Percentiles rank a stretch among this genome's conserved stretches.
Conservation (phyloP, 2,329 filamentous ascomycete species). For the Anthostomella pinea region DNA sequence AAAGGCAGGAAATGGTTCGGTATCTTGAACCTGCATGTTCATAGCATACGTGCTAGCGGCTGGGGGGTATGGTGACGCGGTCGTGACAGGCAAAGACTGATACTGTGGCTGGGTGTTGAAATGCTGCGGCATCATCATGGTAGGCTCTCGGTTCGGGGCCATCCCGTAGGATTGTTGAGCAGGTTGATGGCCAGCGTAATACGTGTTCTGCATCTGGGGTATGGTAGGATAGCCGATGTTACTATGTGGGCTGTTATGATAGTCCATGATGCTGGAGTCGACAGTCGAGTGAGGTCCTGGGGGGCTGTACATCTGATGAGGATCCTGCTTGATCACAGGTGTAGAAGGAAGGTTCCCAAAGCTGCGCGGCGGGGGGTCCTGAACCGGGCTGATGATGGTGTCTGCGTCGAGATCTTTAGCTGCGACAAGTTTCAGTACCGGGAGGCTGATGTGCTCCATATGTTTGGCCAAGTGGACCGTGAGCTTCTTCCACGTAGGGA, state of each 20-base stretch:
- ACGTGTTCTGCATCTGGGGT: conserved; percentile 19
- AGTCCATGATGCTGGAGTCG: conserved; percentile 19
- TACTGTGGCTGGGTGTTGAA: conserved; percentile 27
- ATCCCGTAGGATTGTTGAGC: conserved; percentile 9
- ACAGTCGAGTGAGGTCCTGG: conserved; percentile 15
- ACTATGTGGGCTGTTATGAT: conserved; percentile 9
- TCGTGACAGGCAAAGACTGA: conserved; percentile 31
- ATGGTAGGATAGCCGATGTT: conserved; percentile 18
- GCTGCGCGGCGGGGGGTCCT: conserved; percentile 48
- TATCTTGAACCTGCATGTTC: conserved; percentile 24
- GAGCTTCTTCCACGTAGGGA: conserved; percentile 86
- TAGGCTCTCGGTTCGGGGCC: conserved; percentile 16
- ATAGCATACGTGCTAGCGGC: conserved; percentile 29
- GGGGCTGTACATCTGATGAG: conserved; percentile 21
- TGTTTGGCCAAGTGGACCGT: conserved; percentile 92
- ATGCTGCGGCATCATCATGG: conserved; percentile 23
- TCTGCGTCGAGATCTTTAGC: conserved; percentile 53
- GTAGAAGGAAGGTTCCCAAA: conserved; percentile 31
- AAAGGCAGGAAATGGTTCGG: conserved; percentile 37
- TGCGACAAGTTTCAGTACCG: conserved; percentile 64
- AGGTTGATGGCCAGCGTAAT: conserved; percentile 20
- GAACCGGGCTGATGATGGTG: conserved; percentile 66
- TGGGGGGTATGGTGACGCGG: conserved; percentile 23
- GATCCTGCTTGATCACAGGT: conserved; percentile 33
- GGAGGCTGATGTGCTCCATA: conserved; percentile 88